Evolutionary conservation across 495 filamentous ascomycete genomes (phyloP).

Genomic region (Schizothecium vesticola): DNA sequence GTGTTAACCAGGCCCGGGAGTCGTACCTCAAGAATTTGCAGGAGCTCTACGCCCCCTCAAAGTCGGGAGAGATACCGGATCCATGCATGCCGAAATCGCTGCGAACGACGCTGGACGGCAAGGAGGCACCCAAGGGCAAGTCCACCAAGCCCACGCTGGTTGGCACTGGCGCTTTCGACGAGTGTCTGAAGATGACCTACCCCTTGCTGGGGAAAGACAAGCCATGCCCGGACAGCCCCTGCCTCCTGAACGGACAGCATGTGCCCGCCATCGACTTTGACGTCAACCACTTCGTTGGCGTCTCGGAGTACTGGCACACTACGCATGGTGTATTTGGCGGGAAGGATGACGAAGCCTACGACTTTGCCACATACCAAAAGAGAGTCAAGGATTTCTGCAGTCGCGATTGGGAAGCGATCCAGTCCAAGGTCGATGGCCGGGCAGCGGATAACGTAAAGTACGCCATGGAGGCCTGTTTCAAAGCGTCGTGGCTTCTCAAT

Average conservation of each 20-base stretch:
- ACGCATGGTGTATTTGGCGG: constrained; percentile 91
- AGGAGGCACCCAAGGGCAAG: constrained; percentile 30
- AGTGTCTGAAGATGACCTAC: constrained; percentile 75
- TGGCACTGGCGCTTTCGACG: constrained; percentile 80
- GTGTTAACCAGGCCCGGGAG: constrained; percentile 82
- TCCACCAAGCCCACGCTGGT: constrained; percentile 46
- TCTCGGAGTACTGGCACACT: constrained; percentile 98
- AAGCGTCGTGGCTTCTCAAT: constrained; percentile 95
- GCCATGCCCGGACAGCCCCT: constrained; percentile 77
- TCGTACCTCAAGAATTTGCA: constrained; percentile 71
- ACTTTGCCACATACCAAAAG: constrained; percentile 84
- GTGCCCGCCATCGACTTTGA: constrained; percentile 96
- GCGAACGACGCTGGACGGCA: constrained; percentile 59
- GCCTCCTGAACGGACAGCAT: constrained; percentile 81
- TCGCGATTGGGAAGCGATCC: constrained; percentile 72
- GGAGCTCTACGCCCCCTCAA: constrained; percentile 48
- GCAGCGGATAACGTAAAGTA: constrained; percentile 57
- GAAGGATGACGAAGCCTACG: constrained; percentile 78
- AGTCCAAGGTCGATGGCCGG: constrained; percentile 53
- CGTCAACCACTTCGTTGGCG: constrained; percentile 95
- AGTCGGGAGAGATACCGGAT: constrained; percentile 69
- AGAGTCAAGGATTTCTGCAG: constrained; percentile 81
- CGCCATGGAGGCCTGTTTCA: constrained; percentile 89
- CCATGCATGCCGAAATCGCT: constrained; percentile 84
- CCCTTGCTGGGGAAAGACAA: constrained; percentile 87